phyloP scores from a whole-genome alignment of 2,329 filamentous ascomycete species.

The Thelonectria rubi region DNA sequence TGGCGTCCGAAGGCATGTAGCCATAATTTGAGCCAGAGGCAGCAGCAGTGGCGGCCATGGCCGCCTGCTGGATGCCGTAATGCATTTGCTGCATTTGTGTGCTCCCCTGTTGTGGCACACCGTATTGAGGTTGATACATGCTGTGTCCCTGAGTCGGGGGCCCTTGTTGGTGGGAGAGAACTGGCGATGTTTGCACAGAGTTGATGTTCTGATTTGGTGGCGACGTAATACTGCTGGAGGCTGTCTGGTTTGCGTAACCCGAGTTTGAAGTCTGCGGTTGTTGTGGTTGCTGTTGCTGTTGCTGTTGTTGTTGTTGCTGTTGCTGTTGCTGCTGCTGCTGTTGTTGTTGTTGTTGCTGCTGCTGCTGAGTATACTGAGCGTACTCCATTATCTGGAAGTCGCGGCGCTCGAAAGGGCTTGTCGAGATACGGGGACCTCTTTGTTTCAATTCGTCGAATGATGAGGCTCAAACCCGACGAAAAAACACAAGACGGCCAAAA shows the following conservation, averaged over 20 bases:
- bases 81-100: constrained; percentile 65
- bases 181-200: constrained; percentile 78
- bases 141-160: constrained; percentile 72
- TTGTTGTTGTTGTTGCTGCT: constrained; percentile 55
- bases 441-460: constrained; percentile 38
- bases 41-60: constrained; percentile 90
- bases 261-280: constrained; percentile 72
- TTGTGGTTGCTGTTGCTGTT: constrained; percentile 43
- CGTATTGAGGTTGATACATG: constrained; percentile 83
- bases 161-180: constrained; percentile 80
- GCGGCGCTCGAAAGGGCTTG: constrained; percentile 34
- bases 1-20: constrained; percentile 76
- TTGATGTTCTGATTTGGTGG: constrained; percentile 76
- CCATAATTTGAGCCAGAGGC: constrained; percentile 84
- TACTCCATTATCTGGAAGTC: constrained; percentile 73
- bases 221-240: constrained; percentile 72
- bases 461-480: constrained; percentile 24
- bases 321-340: constrained; percentile 48
- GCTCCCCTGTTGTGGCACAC: constrained; percentile 70
- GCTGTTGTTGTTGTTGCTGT: too few species aligned
- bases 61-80: constrained; percentile 88
- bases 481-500: constrained; percentile 25
- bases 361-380: constrained; percentile 73
- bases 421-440: constrained; percentile 42
- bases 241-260: constrained; percentile 68